Evolutionary conservation across 345 rosid genomes (phyloP).

Genomic region (Gossypium ekmanianum): DNA sequence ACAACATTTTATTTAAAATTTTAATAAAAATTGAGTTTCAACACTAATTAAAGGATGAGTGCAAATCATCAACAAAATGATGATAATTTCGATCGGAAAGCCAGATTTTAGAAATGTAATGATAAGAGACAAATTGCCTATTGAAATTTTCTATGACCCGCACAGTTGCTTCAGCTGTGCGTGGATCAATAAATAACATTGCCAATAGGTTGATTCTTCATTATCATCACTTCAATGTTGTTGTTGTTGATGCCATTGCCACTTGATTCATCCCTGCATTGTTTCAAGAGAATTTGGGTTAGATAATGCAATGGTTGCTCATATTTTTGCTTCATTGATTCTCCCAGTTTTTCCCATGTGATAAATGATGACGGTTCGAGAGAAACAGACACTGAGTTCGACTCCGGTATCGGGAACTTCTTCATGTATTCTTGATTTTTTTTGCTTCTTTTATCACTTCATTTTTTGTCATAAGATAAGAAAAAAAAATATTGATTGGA

Average conservation of each 20-base stretch:
- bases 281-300: too few species aligned
- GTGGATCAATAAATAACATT: not conserved
- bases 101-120: constrained; percentile 16
- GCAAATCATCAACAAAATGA: constrained; percentile 5
- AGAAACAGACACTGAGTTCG: too few species aligned
- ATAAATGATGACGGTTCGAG: too few species aligned
- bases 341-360: not conserved
- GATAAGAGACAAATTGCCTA: constrained; percentile 14
- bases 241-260: too few species aligned
- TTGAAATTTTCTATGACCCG: constrained; percentile 24
- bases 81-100: constrained; percentile 11
- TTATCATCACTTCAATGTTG: too few species aligned
- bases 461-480: too few species aligned
- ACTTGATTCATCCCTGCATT: not conserved
- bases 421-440: too few species aligned
- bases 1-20: not conserved
- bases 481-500: too few species aligned
- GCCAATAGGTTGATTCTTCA: too few species aligned
- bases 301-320: too few species aligned
- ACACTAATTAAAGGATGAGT: not conserved
- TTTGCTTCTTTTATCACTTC: too few species aligned
- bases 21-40: not conserved
- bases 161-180: constrained; percentile 18
- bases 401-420: too few species aligned
- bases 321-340: constrained; percentile 13